phyloP scores from a whole-genome alignment of 768 basidiomycete species.

The Rhodocollybia butyracea region DNA sequence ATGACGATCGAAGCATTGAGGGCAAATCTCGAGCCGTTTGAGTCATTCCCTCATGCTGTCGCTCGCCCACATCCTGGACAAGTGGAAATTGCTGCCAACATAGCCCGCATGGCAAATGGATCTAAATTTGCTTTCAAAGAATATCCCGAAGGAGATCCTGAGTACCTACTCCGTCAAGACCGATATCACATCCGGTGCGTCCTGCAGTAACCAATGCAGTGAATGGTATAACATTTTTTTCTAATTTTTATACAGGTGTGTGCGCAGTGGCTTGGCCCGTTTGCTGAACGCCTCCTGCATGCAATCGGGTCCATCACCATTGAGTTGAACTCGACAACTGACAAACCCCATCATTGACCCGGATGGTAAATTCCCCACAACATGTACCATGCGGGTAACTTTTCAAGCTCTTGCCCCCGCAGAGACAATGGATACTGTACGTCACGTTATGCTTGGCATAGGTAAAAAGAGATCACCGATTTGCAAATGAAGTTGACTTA shows the following conservation, averaged over 20 bases:
- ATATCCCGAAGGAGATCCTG: background rate
- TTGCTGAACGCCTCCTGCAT: slow-evolving; percentile 49
- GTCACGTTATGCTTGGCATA: no score
- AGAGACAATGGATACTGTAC: no score
- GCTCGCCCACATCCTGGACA: slow-evolving; percentile 1
- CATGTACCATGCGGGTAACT: no score
- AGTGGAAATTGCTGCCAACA: background rate
- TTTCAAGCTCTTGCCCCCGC: no score
- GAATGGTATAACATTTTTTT: no score
- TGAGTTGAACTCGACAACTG: slow-evolving; percentile 62
- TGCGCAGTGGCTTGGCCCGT: slow-evolving; percentile 61
- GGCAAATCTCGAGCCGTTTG: background rate
- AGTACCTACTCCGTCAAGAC: slow-evolving; percentile 49
- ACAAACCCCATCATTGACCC: slow-evolving; percentile 11
- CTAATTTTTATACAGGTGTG: no score
- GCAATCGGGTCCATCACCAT: slow-evolving; percentile 40
- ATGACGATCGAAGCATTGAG: slow-evolving; percentile 5
- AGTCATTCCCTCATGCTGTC: slow-evolving; percentile 30
- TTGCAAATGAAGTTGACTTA: slow-evolving; percentile 22
- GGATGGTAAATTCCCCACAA: no score
- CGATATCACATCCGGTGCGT: slow-evolving; percentile 43
- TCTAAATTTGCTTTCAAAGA: slow-evolving; percentile 17
- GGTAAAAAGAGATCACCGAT: slow-evolving; percentile 49
- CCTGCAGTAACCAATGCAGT: slow-evolving; percentile 56
- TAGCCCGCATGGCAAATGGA: background rate